Base-by-base conservation (phyloP, 257 asterid species). In the Jacaranda copaia region DNA sequence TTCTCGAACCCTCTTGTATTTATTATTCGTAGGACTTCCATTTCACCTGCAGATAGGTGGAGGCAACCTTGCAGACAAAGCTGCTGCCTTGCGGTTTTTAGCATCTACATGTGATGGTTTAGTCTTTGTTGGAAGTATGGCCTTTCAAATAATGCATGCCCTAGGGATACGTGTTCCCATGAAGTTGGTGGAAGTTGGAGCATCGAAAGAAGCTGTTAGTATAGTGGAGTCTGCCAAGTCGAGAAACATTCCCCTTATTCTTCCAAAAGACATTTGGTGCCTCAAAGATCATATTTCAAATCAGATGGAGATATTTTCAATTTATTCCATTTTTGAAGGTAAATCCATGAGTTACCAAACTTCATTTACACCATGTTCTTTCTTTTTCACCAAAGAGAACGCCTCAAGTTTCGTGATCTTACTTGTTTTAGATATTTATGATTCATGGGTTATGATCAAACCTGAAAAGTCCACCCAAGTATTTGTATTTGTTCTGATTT, bases 181-280 rank as follows among this genome's bases (percentile, higher is more conserved):
- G 80, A 83, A 84, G 51, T 79, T 87, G 70, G 84, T 95, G 76
- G 97, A 91, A 74, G 78, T 16, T 79, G 87, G 84, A 77, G 87
- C 90, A 40, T 49, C 81, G 70, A 79, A 85, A 74, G 89, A 85
- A 81, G 96, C 94, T 46, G 81, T 49, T 70, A 73, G 79, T 74
- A 70, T 91, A 75, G 86, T 95, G 72, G 88, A 93, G 68, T 68
- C 39, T 80, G 90, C 93, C 70, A 89, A 87, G 83, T 84, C 88
- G 8, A 89, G 91, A 80, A 82, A 86, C 77, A 87, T 89, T 73
- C 88, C 83, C 32, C 84, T 95, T 82, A 62, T 83, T 74, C 63
- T 90, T 71, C 99, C 97, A 52, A 86, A 81, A 84, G 99, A 93
- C 83, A 81, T 93, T 84, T 84, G 89, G 93, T 95, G 98, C 88